Evolutionary conservation across 2,329 filamentous ascomycete genomes (phyloP).

Genomic region (Ustulina deusta): DNA sequence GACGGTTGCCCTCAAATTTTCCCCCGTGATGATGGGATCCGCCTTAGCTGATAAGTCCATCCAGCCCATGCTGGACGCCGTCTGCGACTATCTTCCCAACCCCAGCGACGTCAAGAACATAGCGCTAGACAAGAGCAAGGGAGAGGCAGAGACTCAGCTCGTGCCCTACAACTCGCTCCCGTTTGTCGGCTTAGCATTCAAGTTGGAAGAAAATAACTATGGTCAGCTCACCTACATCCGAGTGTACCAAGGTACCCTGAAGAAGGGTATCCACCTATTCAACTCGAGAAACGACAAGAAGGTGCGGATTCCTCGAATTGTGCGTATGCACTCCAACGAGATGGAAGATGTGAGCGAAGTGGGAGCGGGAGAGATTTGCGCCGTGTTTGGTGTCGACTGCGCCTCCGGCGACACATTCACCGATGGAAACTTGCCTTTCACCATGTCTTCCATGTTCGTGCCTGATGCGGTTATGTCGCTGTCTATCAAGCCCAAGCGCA

Average conservation of each 20-base stretch:
- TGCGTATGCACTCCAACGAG: slow-evolving; percentile 99
- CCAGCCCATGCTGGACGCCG: slow-evolving; percentile 95
- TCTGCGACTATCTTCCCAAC: slow-evolving; percentile 95
- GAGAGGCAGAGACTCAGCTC: slow-evolving; percentile 84
- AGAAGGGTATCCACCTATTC: slow-evolving; percentile 89
- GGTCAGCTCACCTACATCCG: slow-evolving; percentile 98
- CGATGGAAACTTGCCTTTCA: slow-evolving; percentile 90
- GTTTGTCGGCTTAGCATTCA: slow-evolving; percentile 96
- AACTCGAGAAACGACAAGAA: slow-evolving; percentile 96
- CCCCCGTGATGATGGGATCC: slow-evolving; percentile 95
- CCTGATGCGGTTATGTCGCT: slow-evolving; percentile 98
- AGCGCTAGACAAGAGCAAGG: slow-evolving; percentile 84
- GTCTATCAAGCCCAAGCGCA: slow-evolving; percentile 95
- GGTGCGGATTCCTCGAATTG: slow-evolving; percentile 95
- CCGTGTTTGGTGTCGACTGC: slow-evolving; percentile 97
- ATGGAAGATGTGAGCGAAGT: slow-evolving; percentile 97
- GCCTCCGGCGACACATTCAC: slow-evolving; percentile 98
- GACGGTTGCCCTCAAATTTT: slow-evolving; percentile 91
- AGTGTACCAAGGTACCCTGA: slow-evolving; percentile 93
- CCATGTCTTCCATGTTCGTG: slow-evolving; percentile 98
- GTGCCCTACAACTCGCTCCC: slow-evolving; percentile 93
- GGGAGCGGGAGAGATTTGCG: slow-evolving; percentile 96
- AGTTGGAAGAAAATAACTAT: slow-evolving; percentile 98
- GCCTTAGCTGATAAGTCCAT: slow-evolving; percentile 94
- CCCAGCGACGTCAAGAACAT: slow-evolving; percentile 89